Conservation (phyloP, 345 rosid genomes). For the Kernera saxatilis region DNA sequence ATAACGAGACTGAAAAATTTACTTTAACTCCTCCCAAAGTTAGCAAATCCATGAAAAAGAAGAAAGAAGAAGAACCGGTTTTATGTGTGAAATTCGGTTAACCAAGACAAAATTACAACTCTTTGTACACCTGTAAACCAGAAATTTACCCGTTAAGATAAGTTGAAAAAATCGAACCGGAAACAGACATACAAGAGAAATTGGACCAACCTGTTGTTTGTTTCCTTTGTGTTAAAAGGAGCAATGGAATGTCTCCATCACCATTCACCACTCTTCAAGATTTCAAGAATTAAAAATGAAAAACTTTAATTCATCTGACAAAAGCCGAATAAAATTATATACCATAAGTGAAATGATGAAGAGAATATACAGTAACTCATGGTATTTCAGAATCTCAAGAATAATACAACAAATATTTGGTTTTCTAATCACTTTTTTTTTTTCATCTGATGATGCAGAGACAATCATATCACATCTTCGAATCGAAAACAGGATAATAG, state of each 20-base stretch:
- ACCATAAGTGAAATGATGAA: slow-evolving; percentile 25
- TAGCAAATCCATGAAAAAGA: not conserved
- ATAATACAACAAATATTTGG: slow-evolving; percentile 1
- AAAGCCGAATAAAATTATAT: slow-evolving; percentile 43
- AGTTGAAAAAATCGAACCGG: slow-evolving; percentile 27
- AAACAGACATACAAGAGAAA: slow-evolving; percentile 34
- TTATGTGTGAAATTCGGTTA: slow-evolving; percentile 29
- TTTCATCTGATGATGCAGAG: slow-evolving; percentile 23
- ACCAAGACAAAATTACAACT: slow-evolving; percentile 34
- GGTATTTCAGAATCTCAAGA: slow-evolving; percentile 20
- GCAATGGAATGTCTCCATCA: slow-evolving; percentile 74
- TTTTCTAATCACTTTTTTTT: not conserved
- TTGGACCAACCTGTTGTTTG: slow-evolving; percentile 51
- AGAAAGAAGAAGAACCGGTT: slow-evolving; percentile 17
- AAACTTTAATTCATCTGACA: slow-evolving; percentile 44
- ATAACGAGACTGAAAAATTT: not conserved
- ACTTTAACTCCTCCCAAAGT: slow-evolving; percentile 2
- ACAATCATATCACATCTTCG: not conserved
- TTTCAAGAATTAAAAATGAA: slow-evolving; percentile 36
- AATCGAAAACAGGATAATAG: not conserved
- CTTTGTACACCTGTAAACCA: slow-evolving; percentile 50
- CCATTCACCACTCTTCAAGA: slow-evolving; percentile 48
- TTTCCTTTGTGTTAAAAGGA: slow-evolving; percentile 31
- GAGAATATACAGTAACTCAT: slow-evolving; percentile 12
- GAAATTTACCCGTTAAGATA: slow-evolving; percentile 17